These are phyloP conservation scores for Alternaria triticimaculans DNA, from an alignment of 2,329 filamentous ascomycete genomes.

Conservation along the genomic window DNA sequence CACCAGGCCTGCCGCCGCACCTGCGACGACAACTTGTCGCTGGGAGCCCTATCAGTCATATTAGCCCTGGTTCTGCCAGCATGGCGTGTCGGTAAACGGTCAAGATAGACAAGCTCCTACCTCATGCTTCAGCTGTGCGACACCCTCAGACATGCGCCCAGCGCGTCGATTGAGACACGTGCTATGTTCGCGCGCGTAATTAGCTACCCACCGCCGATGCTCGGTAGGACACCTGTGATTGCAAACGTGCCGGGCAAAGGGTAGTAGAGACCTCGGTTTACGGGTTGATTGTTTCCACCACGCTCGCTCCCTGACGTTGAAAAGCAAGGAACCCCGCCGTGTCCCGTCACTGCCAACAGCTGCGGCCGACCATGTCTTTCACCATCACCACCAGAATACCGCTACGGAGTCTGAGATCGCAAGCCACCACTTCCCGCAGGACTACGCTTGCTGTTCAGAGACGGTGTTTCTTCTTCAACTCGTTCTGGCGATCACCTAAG, in stretches of 20 bases:
- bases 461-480: conserved; percentile 25
- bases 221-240: conserved; percentile 12
- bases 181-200: conserved; percentile 14
- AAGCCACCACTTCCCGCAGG: background rate
- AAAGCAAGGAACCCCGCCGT: conserved; percentile 24
- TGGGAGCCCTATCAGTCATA: conserved; percentile 63
- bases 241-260: conserved; percentile 23
- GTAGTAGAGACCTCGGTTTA: conserved; percentile 24
- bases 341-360: conserved; percentile 10
- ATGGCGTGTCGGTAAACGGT: background rate
- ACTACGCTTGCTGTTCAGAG: conserved; percentile 1
- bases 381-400: conserved; percentile 30
- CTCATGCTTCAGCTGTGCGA: conserved; percentile 73
- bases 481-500: conserved; percentile 25
- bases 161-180: conserved; percentile 34
- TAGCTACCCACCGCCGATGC: conserved; percentile 16
- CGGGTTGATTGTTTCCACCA: conserved; percentile 21
- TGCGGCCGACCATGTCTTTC: conserved; percentile 35
- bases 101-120: conserved; percentile 45
- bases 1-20: conserved; percentile 79
- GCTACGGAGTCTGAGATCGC: background rate
- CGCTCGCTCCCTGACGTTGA: conserved; percentile 22
- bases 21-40: conserved; percentile 69
- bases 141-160: conserved; percentile 68
- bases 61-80: background rate